Base-by-base conservation (phyloP, 2,329 filamentous ascomycete species). In the Diaporthe citrichinensis region DNA sequence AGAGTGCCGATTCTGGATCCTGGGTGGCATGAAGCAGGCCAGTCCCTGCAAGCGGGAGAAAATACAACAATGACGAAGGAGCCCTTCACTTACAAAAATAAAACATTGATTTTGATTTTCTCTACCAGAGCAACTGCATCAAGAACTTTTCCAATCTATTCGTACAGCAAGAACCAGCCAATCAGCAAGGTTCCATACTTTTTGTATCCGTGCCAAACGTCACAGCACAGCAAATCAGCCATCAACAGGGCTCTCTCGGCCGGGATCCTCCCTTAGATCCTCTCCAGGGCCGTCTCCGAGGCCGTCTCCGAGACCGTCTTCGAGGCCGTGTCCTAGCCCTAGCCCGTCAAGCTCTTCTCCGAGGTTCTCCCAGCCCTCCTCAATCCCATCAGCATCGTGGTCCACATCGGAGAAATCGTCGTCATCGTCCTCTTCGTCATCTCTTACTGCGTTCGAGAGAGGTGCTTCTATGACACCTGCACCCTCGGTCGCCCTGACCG, bases 151-250 rank as follows among this genome's bases (percentile, higher is more conserved):
- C 62, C 62, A 67, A 53, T 1, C 31, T 53, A 53, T 5, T 68
- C 46, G 31, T 68, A 68, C 62, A 68, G 46, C 46, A 53, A 68
- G 31, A 68, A 68, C 14, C 46, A 25, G 46, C 46, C 46, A 53
- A n/a, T 7, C 28, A 68, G 41, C 44, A 51, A 68, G 62, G 53
- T 68, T 25, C 46, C 62, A 68, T 23, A 68, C 62, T 68, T 68
- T 68, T 53, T 28, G 7, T 1, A 2, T 20, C 9, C 44, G 17
- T 36, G 12, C 31, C 28, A 65, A 57, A 28, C 15, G 28, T 28
- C 17, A 31, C 46, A 41, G 14, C 25, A 55, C 6, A 57, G 36
- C 46, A 36, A 36, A 10, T 53, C 46, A 67, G 6, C n/a, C 49
- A 34, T 57, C 36, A 39, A 49, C 20, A 44, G n/a, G 20, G 49